Evolutionary conservation across 2,329 filamentous ascomycete species (phyloP), one percentile per base, ranked within the genome.

Genomic region (Apiospora phragmitis): DNA sequence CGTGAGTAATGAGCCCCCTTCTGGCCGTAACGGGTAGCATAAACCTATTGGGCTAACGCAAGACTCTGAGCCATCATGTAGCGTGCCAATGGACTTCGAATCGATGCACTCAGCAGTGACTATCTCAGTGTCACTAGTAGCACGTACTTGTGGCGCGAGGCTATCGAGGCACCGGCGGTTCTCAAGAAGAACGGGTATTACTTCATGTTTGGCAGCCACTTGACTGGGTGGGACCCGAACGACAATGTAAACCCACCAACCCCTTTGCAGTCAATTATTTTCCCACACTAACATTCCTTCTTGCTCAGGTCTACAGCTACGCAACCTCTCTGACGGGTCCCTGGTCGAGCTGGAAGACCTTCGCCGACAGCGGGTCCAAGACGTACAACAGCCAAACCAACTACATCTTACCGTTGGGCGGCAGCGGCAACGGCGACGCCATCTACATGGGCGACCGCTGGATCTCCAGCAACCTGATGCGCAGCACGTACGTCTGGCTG

Each of bases 401-500:
- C 45, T 91, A 85, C 74, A 83, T 92, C 29, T 83, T 92, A 0
- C 81, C 83, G 0, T 72, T 83, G 3, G 78, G 81, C 65, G 75
- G 76, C 47, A 73, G 75, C 47, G 78, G 81, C 65, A 75, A 76
- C 47, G 73, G 75, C 47, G 32, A 38, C 32, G 83, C 84, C 67
- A 85, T 91, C 72, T 93, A 92, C 79, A 87, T 92, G 80, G 91
- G 91, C 26, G 91, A 93, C 79, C 87, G 91, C 29, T 93, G 91
- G 91, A 79, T 88, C 0, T 85, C 83, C 6, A 77, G 78, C n/a
- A 89, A 92, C 72, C 83, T 93, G 0, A 86, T 85, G 78, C 81
- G 86, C 0, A 88, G 85, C 68, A 91, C 89, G 0, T 92, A 92
- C 74, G 81, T 92, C 51, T 92, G 90, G 90, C 83, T 92, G 0